phyloP scores from a whole-genome alignment of 257 asterid species.

The Solanum habrochaites region DNA sequence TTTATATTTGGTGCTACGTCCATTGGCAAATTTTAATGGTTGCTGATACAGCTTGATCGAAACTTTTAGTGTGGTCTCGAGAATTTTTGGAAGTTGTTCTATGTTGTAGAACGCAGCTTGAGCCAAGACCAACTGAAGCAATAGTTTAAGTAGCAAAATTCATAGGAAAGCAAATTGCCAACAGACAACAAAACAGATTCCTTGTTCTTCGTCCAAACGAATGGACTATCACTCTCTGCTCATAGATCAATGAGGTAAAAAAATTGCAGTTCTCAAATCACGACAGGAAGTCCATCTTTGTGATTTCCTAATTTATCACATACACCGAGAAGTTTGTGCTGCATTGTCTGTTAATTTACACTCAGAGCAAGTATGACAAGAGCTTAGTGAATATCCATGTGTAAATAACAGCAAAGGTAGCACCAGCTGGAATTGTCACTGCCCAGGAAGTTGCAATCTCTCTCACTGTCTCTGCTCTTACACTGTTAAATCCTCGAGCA shows the following conservation, averaged over 20 bases:
- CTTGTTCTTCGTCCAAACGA: neutral
- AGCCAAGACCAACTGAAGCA: neutral
- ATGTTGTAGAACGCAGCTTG: neutral
- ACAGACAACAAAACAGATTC: neutral
- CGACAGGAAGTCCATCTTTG: neutral
- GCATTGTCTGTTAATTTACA: slow-evolving; percentile 1
- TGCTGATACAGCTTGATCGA: neutral
- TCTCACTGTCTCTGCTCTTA: slow-evolving; percentile 80
- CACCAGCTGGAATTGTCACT: slow-evolving; percentile 88
- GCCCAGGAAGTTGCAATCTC: slow-evolving; percentile 89
- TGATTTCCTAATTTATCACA: slow-evolving; percentile 7
- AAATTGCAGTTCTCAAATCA: neutral
- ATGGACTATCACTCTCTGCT: neutral
- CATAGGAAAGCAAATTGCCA: neutral
- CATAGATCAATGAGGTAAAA: neutral
- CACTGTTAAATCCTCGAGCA: slow-evolving; percentile 84
- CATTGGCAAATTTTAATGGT: neutral
- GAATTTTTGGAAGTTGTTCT: neutral
- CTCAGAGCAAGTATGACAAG: slow-evolving; percentile 41
- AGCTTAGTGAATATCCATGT: slow-evolving; percentile 76
- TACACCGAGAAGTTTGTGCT: slow-evolving; percentile 1
- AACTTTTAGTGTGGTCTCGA: neutral
- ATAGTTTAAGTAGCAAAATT: neutral
- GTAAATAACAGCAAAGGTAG: slow-evolving; percentile 64
- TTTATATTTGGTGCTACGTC: neutral